phyloP scores from a whole-genome alignment of 2,329 filamentous ascomycete species.

The Mycosphaerella arachidis region DNA sequence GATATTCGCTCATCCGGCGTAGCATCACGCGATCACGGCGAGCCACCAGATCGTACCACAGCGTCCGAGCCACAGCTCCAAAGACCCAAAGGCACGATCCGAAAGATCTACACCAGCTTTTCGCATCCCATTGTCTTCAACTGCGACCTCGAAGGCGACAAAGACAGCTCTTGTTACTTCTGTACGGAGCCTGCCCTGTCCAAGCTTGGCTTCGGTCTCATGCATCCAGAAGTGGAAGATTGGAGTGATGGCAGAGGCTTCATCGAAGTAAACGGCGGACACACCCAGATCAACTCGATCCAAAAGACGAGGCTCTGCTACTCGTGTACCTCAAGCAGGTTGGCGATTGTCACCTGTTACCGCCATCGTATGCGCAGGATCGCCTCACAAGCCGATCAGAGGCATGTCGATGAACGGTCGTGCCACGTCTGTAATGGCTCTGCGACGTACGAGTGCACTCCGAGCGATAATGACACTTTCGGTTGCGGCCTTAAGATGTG shows the following conservation, averaged over 20 bases:
- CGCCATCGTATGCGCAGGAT: not conserved
- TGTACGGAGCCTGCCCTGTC: conserved; percentile 37
- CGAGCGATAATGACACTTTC: conserved; percentile 1
- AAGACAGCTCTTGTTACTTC: conserved; percentile 36
- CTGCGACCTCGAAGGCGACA: conserved; percentile 16
- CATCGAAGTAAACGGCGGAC: conserved; percentile 32
- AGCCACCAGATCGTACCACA: not conserved
- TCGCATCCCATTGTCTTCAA: conserved; percentile 40
- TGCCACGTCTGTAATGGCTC: conserved; percentile 41
- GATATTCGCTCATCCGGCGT: too few species aligned
- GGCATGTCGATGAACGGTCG: conserved; percentile 23
- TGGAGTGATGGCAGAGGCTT: conserved; percentile 32
- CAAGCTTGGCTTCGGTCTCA: conserved; percentile 34
- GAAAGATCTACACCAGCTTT: conserved; percentile 35
- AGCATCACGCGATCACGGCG: too few species aligned
- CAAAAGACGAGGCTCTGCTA: conserved; percentile 38
- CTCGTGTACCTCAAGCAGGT: conserved; percentile 33
- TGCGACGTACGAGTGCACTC: conserved; percentile 36
- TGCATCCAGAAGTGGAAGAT: conserved; percentile 29
- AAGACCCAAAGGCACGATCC: conserved; percentile 8
- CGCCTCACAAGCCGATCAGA: not conserved
- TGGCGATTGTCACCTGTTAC: conserved; percentile 25
- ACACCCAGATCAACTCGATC: conserved; percentile 23
- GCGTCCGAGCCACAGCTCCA: not conserved
- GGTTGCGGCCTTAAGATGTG: conserved; percentile 35